Base-by-base conservation (phyloP, 106 monocot genomes). In the Phalaenopsis equestris region DNA sequence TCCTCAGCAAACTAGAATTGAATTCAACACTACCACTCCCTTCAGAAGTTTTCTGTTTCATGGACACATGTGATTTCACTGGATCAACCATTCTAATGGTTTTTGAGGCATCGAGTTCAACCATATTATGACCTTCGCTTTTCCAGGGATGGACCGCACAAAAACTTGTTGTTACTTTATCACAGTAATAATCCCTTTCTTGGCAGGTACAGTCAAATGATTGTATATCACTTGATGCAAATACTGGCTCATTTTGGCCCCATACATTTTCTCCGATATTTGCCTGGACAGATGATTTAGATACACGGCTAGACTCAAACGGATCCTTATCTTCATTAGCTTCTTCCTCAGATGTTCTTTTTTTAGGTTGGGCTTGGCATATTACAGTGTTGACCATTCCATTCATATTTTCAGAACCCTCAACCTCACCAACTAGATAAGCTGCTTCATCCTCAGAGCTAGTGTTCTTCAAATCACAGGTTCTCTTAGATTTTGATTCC, bases 1-100 rank as follows among this genome's bases (percentile, higher is more conserved):
- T 95, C 79, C 88, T 93, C 56, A 11, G 42, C 68, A 39, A 73
- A 48, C 84, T 48, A 43, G 21, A 79, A 24, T 77, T 81, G 78
- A 56, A 87, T 56, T 73, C 79, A 65, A 46, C 30, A 78, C 8
- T 75, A 45, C 39, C 42, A 73, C 43, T 80, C 48, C 24, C 55
- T 57, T 47, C 49, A 16, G 75, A 58, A 82, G 76, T 45, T 16
- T 56, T 81, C 42, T 79, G 85, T 56, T 82, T 79, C 42, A 55
- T 56, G 47, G 80, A 47, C 65, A 75, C 57, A 57, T 75, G 47
- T 37, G 68, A 9, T 67, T 70, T 58, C 82, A 56, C 38, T 76
- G 3, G 58, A 55, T 79, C 81, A 76, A 79, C 36, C 7, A 42
- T 43, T 5, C 3, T 21, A 67, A 55, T 42, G 41, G 43, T 72